A percentile compares a stretch with the other conserved stretches of the same genome.
These are phyloP conservation scores for Candida railenensis DNA, from an alignment of 805 yeast genomes.

Conservation along the genomic window DNA sequence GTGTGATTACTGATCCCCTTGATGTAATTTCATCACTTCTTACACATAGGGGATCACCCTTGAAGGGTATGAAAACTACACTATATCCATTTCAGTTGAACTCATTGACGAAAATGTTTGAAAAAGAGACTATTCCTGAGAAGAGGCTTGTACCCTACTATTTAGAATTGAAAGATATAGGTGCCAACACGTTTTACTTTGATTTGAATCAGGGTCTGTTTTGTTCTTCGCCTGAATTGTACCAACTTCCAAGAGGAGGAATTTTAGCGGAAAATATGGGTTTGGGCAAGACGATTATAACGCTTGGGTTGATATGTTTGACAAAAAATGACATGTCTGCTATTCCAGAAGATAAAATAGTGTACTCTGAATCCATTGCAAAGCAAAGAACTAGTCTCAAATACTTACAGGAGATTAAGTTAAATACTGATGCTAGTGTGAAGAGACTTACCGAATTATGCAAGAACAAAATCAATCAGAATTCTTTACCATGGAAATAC, in stretches of 20 bases:
- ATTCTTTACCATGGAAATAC: slow-evolving; percentile 60
- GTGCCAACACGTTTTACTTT: slow-evolving; percentile 25
- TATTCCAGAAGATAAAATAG: slow-evolving; percentile 35
- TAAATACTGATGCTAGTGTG: slow-evolving; percentile 3
- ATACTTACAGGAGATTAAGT: too few relatives aligned
- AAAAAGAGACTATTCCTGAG: slow-evolving; percentile 43
- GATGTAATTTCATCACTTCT: not conserved
- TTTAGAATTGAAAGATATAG: slow-evolving; percentile 20
- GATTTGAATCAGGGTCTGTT: slow-evolving; percentile 34
- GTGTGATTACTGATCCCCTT: not conserved
- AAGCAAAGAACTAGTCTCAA: not conserved
- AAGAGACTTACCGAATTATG: slow-evolving; percentile 38
- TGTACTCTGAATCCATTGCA: slow-evolving; percentile 9
- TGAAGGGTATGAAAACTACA: slow-evolving; percentile 46
- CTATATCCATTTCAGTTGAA: slow-evolving; percentile 61
- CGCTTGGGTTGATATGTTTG: slow-evolving; percentile 54
- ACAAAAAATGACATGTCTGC: slow-evolving; percentile 53
- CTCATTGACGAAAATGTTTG: slow-evolving; percentile 60
- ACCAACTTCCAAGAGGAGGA: slow-evolving; percentile 56
- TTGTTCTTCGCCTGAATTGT: slow-evolving; percentile 37
- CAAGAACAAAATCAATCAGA: slow-evolving; percentile 37
- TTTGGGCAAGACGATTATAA: slow-evolving; percentile 61
- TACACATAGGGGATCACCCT: not conserved
- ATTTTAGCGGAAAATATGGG: slow-evolving; percentile 71
- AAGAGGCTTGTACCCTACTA: slow-evolving; percentile 35